Conservation (phyloP, 257 asterid species). For the Solanum bulbocastanum region DNA sequence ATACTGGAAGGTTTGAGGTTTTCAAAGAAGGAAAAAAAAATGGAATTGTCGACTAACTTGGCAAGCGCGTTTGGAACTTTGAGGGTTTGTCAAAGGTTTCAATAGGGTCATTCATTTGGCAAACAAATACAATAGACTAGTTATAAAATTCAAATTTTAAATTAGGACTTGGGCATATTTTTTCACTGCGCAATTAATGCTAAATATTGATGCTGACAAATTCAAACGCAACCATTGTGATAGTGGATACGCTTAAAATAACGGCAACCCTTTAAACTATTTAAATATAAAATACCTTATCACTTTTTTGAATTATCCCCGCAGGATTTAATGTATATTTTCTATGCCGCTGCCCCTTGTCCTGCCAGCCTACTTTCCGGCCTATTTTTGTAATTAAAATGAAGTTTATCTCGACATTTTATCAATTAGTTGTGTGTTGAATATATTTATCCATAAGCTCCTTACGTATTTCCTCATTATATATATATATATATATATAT, state of each 20-base stretch:
- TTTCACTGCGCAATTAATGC: not conserved
- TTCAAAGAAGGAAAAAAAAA: not conserved
- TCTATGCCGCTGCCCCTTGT: no score
- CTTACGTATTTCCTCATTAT: no score
- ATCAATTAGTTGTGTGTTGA: no score
- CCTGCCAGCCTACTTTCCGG: no score
- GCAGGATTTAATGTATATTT: no score
- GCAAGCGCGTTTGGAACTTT: not conserved
- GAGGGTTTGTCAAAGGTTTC: not conserved
- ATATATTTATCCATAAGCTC: no score
- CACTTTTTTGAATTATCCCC: no score
- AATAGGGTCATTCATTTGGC: not conserved
- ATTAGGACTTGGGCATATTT: not conserved
- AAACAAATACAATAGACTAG: not conserved
- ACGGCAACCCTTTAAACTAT: not conserved
- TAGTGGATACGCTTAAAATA: not conserved
- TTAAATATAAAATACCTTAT: not conserved
- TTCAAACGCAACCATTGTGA: not conserved
- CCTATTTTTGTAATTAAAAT: no score
- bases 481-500: no score
- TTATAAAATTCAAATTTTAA: not conserved
- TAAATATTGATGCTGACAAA: not conserved
- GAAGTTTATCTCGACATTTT: no score
- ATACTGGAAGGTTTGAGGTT: not conserved
- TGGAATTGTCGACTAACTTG: not conserved